phyloP scores from a whole-genome alignment of 2,329 filamentous ascomycete species.

The Chaetomiaceae sp. region DNA sequence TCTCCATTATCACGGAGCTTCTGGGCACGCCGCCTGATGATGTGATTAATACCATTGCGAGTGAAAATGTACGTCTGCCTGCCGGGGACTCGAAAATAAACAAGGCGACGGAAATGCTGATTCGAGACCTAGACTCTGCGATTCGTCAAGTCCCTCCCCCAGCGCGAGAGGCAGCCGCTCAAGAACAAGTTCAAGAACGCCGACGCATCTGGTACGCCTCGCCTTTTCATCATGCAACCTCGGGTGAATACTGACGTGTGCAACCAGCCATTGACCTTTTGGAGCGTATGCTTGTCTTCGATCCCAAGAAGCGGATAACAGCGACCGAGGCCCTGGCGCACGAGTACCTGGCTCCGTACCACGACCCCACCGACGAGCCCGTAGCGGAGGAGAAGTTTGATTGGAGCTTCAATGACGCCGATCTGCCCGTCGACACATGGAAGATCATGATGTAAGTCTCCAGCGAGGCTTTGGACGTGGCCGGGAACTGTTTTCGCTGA shows the following conservation, averaged over 20 bases:
- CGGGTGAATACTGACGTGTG: conserved; percentile 16
- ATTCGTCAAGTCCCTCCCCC: conserved; percentile 95
- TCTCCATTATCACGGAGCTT: conserved; percentile 98
- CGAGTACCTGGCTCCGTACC: conserved; percentile 92
- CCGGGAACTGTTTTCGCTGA: conserved; percentile 22
- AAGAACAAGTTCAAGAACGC: conserved; percentile 92
- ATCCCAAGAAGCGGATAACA: conserved; percentile 91
- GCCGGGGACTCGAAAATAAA: neutral
- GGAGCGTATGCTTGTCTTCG: conserved; percentile 96
- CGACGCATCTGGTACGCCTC: conserved; percentile 67
- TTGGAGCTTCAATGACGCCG: conserved; percentile 99
- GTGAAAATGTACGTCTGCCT: conserved; percentile 72
- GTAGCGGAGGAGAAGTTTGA: conserved; percentile 97
- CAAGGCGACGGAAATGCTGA: conserved; percentile 23
- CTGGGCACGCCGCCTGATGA: conserved; percentile 95
- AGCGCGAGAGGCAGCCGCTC: conserved; percentile 85
- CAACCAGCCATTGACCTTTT: conserved; percentile 79
- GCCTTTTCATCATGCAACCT: neutral
- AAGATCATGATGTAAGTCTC: conserved; percentile 96
- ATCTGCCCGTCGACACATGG: conserved; percentile 98
- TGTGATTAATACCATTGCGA: conserved; percentile 97
- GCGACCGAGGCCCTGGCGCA: conserved; percentile 82
- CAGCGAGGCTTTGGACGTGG: neutral
- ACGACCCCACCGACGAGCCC: conserved; percentile 95
- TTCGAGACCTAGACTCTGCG: conserved; percentile 65